Evolutionary conservation across 2,329 filamentous ascomycete species (phyloP), one percentile per base, ranked within the genome.

Genomic region (Anisogramma anomala): DNA sequence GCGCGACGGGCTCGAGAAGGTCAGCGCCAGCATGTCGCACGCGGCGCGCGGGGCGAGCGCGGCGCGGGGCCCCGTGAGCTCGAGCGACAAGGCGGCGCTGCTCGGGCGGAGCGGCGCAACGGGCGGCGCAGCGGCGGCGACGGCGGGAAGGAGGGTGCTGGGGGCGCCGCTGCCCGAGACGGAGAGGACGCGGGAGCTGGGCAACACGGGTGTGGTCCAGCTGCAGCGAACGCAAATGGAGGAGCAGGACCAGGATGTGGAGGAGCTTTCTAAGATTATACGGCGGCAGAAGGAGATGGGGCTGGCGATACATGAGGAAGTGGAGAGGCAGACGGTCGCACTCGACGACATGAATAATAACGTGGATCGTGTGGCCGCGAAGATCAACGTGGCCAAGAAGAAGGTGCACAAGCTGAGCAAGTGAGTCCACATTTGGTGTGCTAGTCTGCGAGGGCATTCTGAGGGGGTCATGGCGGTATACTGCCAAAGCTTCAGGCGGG

Each of bases 211-310:
- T 0, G 77, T 91, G 14, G 52, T 88, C 47, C 74, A 82, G 57
- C 60, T 91, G 46, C 84, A 91, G 59, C 69, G 76, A 51, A 71
- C 83, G 53, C 74, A 84, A 58, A 84, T 89, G 68, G 55, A 69
- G 39, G 77, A 83, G 49, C 84, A 93, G 54, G 84, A 91, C 50
- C 58, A 79, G 51, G 79, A 84, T 51, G 72, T 91, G 3, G 71
- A 82, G 14, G 68, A 76, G 50, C 62, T 91, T 41, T 70, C 74
- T 2, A 76, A 74, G 49, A 79, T 85, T 35, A 79, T 89, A 34
- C 66, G 77, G 35, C 66, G 81, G 44, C 81, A 89, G 64, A 79
- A 74, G 54, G 79, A 87, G 60, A 84, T 89, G 73, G 84, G 84
- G 0, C 65, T 84, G 34, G 71, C 77, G 42, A 88, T 91, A 53